Evolutionary conservation across 2,329 filamentous ascomycete species (phyloP).

Genomic region (Pyricularia grisea): DNA sequence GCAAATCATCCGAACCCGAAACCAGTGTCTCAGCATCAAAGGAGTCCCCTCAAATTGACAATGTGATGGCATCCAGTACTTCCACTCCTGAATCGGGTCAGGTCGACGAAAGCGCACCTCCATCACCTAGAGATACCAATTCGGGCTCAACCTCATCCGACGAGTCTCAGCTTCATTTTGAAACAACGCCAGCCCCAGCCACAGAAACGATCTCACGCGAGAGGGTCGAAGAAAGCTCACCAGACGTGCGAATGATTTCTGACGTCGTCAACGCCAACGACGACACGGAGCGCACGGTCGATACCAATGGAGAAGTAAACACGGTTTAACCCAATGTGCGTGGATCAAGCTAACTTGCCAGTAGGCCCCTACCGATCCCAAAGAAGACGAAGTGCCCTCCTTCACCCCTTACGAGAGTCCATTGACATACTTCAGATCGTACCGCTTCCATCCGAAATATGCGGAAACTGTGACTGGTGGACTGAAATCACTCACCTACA

Average conservation of each 20-base stretch:
- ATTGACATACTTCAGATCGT: conserved; percentile 73
- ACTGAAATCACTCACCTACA: conserved; percentile 85
- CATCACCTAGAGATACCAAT: neutral
- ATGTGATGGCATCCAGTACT: neutral
- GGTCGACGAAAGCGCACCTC: conserved; percentile 7
- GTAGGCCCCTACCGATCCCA: neutral
- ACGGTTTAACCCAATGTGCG: conserved; percentile 15
- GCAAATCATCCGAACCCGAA: neutral
- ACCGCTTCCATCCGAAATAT: conserved; percentile 80
- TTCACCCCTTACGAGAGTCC: conserved; percentile 68
- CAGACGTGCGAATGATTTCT: conserved; percentile 21
- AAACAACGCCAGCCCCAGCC: neutral
- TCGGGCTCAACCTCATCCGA: neutral
- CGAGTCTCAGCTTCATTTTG: neutral
- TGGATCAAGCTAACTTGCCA: neutral
- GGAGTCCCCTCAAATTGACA: neutral
- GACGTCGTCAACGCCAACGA: conserved; percentile 15
- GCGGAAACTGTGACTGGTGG: conserved; percentile 61
- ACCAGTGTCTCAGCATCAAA: neutral
- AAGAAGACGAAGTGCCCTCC: neutral
- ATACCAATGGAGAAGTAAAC: conserved; percentile 31
- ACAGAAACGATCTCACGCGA: neutral
- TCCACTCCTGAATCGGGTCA: conserved; percentile 2
- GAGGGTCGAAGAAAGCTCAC: conserved; percentile 7
- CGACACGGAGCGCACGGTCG: conserved; percentile 16